Conservation (phyloP, 345 rosid genomes). For the Hevea brasiliensis region DNA sequence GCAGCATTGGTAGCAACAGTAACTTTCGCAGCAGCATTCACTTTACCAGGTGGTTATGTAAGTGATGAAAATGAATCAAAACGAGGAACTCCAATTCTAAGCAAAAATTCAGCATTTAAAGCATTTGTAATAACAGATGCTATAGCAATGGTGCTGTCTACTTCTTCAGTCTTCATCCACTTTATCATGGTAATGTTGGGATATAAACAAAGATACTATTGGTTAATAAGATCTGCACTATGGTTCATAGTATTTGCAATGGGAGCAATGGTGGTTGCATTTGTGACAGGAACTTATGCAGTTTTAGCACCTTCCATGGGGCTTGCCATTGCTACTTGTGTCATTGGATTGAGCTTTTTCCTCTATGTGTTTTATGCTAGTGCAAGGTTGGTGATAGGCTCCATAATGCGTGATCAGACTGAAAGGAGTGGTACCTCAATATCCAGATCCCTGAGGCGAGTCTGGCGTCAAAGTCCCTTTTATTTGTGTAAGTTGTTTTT, state of each 20-base stretch:
- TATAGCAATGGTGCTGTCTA: conserved; percentile 10
- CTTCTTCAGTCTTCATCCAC: background rate
- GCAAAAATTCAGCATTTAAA: background rate
- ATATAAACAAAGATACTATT: background rate
- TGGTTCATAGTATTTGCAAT: background rate
- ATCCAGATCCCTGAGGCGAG: background rate
- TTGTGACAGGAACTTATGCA: conserved; percentile 14
- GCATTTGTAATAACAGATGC: conserved; percentile 7
- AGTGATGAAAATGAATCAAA: background rate
- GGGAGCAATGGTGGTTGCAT: conserved; percentile 10
- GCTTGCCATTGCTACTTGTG: background rate
- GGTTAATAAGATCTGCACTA: background rate
- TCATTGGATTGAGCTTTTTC: conserved; percentile 1
- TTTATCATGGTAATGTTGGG: background rate
- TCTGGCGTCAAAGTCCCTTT: too few relatives aligned
- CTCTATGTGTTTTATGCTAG: background rate
- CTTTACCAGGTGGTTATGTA: conserved; percentile 26
- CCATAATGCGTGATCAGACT: background rate
- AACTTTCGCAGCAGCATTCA: conserved; percentile 22
- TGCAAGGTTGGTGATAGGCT: background rate
- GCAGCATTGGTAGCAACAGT: conserved; percentile 26
- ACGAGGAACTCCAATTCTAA: conserved; percentile 11
- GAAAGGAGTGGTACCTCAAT: background rate
- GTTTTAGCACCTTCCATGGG: background rate
- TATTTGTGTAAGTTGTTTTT: too few relatives aligned